Evolutionary conservation across 345 rosid species (phyloP).

Genomic region (Linum tenue): DNA sequence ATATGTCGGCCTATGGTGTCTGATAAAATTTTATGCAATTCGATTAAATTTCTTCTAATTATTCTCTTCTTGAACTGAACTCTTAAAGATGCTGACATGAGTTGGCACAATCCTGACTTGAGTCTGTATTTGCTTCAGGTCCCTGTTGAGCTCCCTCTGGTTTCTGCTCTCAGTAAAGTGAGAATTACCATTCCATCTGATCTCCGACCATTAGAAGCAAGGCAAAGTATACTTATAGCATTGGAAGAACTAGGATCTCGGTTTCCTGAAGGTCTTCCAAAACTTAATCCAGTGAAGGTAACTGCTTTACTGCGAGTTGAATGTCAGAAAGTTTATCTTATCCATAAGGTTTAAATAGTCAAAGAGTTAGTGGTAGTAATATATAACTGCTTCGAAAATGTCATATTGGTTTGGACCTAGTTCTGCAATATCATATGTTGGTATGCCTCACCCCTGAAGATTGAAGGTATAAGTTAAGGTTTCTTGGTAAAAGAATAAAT

Average conservation of each 20-base stretch:
- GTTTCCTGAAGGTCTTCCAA: constrained; percentile 89
- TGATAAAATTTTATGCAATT: too few species aligned
- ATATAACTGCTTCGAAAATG: too few species aligned
- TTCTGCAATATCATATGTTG: too few species aligned
- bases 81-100: not conserved
- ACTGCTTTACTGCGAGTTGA: not conserved
- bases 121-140: constrained; percentile 41
- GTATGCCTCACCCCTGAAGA: not conserved
- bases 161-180: constrained; percentile 72
- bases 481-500: not conserved
- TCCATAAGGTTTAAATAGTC: not conserved
- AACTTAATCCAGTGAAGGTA: constrained; percentile 97
- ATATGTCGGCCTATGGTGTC: too few species aligned
- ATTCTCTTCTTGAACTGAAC: too few species aligned
- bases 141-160: constrained; percentile 84
- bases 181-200: constrained; percentile 76
- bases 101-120: constrained; percentile 13
- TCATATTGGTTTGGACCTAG: too few species aligned
- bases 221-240: constrained; percentile 86
- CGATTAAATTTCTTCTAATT: too few species aligned
- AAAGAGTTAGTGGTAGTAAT: too few species aligned
- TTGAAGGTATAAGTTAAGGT: not conserved
- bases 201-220: constrained; percentile 89
- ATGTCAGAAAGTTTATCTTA: not conserved
- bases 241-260: constrained; percentile 70